Evolutionary conservation across 257 asterid species (phyloP), one percentile per base, ranked within the genome.

Genomic region (Ajuga chamaepitys): DNA sequence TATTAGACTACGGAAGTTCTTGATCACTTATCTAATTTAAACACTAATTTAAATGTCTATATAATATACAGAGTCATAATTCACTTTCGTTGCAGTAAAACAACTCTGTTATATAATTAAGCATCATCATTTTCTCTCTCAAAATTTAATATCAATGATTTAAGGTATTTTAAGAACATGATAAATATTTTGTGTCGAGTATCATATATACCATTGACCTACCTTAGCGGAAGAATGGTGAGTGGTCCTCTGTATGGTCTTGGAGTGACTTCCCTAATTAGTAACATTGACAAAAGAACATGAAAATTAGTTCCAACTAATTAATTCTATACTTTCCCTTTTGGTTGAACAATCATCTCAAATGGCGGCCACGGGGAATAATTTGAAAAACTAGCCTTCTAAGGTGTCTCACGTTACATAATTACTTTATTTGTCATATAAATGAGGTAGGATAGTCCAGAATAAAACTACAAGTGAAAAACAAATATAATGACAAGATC

Each of bases 141-240:
- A 21, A 51, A 24, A 66, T 42, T 41, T 67, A 12, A 35, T n/a
- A 17, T 17, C 59, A 12, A 58, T 7, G 28, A 5, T 17, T 32
- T 30, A 24, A 45, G 16, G n/a, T 14, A 41, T 32, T 5, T 34
- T 12, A 30, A 41, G 28, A 66, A 67, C 17, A 32, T 54, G 57
- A 62, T 7, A 24, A 12, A 35, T 32, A 61, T 22, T 35, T 32
- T 53, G 44, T n/a, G 20, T 35, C 40, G 41, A 45, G 21, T 22
- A 17, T 38, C 47, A 22, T 14, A 47, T 30, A 63, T 38, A 72
- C 7, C 12, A 22, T 26, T 63, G 58, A 54, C 68, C 16, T 77
- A 87, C 83, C 78, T 72, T 82, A 73, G 78, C 52, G 51, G 82
- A 80, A 64, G 86, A 78, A 71, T 74, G 85, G 32, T 77, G 90